Evolutionary conservation across 163 green algal genomes (phyloP).

Genomic region (Volvox carteri): DNA sequence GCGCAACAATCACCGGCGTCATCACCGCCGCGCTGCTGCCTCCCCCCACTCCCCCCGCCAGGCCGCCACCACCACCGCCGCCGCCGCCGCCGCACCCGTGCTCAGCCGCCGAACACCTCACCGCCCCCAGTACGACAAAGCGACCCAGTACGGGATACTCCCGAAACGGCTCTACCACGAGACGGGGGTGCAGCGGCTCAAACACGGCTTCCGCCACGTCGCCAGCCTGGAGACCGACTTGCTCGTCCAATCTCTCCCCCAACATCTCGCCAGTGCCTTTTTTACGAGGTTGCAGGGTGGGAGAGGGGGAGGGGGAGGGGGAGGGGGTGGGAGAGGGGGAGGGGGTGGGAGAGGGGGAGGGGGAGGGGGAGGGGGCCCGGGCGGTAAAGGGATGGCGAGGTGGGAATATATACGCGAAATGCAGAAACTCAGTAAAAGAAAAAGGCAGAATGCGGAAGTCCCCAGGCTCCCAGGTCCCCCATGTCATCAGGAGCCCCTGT

Average conservation of each 20-base stretch:
- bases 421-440: too few relatives aligned
- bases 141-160: conserved; percentile 80
- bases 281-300: too few relatives aligned
- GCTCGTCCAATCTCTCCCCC: conserved; percentile 67
- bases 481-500: too few relatives aligned
- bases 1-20: conserved; percentile 21
- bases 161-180: conserved; percentile 85
- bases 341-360: too few relatives aligned
- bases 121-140: conserved; percentile 84
- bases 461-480: too few relatives aligned
- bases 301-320: conserved; percentile 67
- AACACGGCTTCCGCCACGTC: conserved; percentile 76
- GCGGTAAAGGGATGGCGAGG: too few relatives aligned
- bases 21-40: neutral
- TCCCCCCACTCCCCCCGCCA: conserved; percentile 79
- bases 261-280: conserved; percentile 80
- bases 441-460: too few relatives aligned
- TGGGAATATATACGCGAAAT: too few relatives aligned
- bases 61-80: conserved; percentile 43
- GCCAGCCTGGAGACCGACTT: conserved; percentile 77
- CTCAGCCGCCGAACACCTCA: conserved; percentile 48
- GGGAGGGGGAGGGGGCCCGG: too few relatives aligned
- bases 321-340: neutral
- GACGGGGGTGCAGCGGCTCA: conserved; percentile 79
- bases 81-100: neutral